Percentiles rank a stretch among this genome's conserved stretches.
These are phyloP conservation scores for Chrysosphaeria jannelii DNA, from an alignment of 2,329 filamentous ascomycete genomes.

Conservation along the genomic window DNA sequence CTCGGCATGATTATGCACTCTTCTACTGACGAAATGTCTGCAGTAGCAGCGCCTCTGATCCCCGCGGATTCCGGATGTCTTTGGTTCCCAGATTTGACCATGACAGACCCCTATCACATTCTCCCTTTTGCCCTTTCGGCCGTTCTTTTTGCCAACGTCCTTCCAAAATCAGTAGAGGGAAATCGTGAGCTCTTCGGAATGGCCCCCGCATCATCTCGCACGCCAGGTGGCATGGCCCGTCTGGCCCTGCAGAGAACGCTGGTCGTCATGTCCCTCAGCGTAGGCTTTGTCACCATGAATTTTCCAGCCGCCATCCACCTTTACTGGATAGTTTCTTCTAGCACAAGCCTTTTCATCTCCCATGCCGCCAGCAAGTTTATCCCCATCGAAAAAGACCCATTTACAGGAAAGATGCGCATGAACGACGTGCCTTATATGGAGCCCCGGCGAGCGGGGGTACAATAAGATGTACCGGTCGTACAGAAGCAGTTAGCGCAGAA, in stretches of 20 bases:
- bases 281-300: constrained; percentile 11
- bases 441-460: too few species aligned
- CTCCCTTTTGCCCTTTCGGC: constrained; percentile 14
- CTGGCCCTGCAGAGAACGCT: constrained; percentile 7
- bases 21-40: neutral
- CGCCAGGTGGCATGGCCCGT: neutral
- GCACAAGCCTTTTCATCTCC: too few species aligned
- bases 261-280: constrained; percentile 7
- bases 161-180: constrained; percentile 7
- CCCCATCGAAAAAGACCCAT: too few species aligned
- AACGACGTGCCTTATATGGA: too few species aligned
- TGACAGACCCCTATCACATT: constrained; percentile 17
- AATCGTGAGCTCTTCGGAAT: constrained; percentile 6
- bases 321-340: constrained; percentile 15
- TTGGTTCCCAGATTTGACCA: constrained; percentile 24
- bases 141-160: constrained; percentile 9
- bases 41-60: neutral
- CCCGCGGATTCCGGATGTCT: constrained; percentile 11
- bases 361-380: too few species aligned
- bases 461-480: too few species aligned
- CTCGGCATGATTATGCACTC: constrained; percentile 8
- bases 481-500: too few species aligned
- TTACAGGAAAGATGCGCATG: too few species aligned
- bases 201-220: neutral
- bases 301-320: constrained; percentile 14